Percentiles rank a stretch among this genome's conserved stretches.
Conservation (phyloP, 306 rosid species). For the apple (Malus domestica) region DNA sequence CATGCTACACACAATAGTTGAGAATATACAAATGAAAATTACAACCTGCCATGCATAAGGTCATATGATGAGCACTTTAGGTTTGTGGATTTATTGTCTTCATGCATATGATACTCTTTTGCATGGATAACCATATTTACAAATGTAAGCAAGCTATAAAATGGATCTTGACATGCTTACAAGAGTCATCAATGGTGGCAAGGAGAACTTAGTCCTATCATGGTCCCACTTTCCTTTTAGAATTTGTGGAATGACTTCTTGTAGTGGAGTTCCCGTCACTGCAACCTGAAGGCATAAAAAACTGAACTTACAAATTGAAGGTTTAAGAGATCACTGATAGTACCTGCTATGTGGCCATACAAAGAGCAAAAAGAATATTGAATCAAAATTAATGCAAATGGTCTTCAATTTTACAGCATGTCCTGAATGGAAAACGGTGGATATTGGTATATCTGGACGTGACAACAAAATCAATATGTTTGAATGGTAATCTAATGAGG, state of each 20-base stretch:
- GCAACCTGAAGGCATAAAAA: conserved; percentile 48
- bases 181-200: conserved; percentile 95
- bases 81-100: not conserved
- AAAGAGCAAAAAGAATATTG: not conserved
- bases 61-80: not conserved
- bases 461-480: not conserved
- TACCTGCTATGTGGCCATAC: not conserved
- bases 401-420: not conserved
- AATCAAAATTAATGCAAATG: too few species aligned
- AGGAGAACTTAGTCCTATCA: conserved; percentile 68
- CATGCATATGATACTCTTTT: not conserved
- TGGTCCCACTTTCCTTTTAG: conserved; percentile 87
- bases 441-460: not conserved
- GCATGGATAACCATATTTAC: not conserved
- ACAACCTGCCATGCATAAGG: not conserved
- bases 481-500: not conserved
- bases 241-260: conserved; percentile 53
- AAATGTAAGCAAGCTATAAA: conserved; percentile 2
- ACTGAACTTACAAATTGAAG: not conserved
- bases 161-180: conserved; percentile 45
- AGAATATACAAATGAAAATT: not conserved
- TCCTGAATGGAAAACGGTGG: not conserved
- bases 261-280: conserved; percentile 33
- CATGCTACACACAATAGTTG: not conserved
- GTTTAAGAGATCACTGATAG: not conserved